Evolutionary conservation across 257 asterid species (phyloP).

Genomic region (Prunella vulgaris): DNA sequence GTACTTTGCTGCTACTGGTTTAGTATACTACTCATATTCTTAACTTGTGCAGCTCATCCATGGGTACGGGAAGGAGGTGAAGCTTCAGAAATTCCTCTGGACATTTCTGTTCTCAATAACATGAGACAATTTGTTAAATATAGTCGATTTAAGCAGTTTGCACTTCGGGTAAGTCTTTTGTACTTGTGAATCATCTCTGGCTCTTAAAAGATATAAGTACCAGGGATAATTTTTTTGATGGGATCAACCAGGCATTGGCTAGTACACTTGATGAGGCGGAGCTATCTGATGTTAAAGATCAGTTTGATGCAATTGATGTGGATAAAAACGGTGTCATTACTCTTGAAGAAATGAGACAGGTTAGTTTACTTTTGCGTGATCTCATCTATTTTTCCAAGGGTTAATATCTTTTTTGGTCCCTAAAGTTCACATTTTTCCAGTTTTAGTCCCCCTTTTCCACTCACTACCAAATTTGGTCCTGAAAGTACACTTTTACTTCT

Average conservation of each 20-base stretch:
- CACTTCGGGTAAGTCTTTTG: constrained; percentile 66
- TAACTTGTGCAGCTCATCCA: constrained; percentile 70
- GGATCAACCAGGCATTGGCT: constrained; percentile 72
- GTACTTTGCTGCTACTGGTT: neutral
- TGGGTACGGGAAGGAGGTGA: constrained; percentile 99
- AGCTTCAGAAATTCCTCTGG: constrained; percentile 97
- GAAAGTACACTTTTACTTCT: neutral
- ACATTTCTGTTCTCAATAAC: constrained; percentile 82
- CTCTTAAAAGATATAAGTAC: neutral
- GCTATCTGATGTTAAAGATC: constrained; percentile 80
- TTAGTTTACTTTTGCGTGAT: constrained; percentile 19
- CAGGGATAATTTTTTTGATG: neutral
- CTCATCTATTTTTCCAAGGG: neutral
- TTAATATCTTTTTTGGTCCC: neutral
- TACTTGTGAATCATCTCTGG: neutral
- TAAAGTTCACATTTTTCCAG: neutral
- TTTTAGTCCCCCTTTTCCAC: neutral
- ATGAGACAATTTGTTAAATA: constrained; percentile 94
- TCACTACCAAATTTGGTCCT: neutral
- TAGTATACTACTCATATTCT: constrained; percentile 11
- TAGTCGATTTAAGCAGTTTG: constrained; percentile 91
- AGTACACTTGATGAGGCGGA: constrained; percentile 90
- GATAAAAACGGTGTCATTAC: constrained; percentile 94
- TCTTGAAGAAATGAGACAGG: constrained; percentile 99
- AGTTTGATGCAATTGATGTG: constrained; percentile 94